These are phyloP conservation scores for Coprinopsis sp. DNA, from an alignment of 768 basidiomycete species.

Conservation along the genomic window DNA sequence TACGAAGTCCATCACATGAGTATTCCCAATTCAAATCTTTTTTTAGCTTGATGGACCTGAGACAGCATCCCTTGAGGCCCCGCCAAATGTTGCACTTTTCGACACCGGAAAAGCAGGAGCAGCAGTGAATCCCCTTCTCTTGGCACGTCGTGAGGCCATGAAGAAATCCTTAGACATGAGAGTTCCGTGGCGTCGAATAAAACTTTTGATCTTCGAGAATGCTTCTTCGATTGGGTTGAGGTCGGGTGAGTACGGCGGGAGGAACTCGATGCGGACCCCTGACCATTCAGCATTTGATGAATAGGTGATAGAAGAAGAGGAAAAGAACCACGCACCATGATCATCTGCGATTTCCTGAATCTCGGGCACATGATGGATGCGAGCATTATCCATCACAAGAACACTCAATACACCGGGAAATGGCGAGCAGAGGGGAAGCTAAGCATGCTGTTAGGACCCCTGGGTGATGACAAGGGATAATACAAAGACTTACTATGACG, in stretches of 20 bases:
- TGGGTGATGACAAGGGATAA: conserved; percentile 3
- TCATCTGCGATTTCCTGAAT: conserved; percentile 20
- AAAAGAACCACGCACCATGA: conserved; percentile 19
- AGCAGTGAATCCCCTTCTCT: no score
- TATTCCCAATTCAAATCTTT: no score
- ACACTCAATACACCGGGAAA: conserved; percentile 26
- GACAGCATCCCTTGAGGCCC: no score
- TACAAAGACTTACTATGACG: conserved; percentile 18
- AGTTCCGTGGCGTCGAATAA: conserved; percentile 24
- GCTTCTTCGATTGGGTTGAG: conserved; percentile 37
- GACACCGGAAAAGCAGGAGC: no score
- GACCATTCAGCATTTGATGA: neutral
- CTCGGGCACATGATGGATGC: conserved; percentile 26
- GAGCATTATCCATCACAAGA: conserved; percentile 30
- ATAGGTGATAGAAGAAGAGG: neutral
- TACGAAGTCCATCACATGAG: no score
- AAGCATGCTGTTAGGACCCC: neutral
- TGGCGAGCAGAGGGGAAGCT: conserved; percentile 20
- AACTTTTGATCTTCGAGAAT: conserved; percentile 32
- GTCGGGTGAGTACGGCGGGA: conserved; percentile 37
- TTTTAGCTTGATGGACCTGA: no score
- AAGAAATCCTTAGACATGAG: no score
- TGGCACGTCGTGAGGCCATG: no score
- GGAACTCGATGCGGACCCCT: conserved; percentile 25
- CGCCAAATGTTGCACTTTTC: no score